phyloP scores from a whole-genome alignment of 352 stramenopile genomes.

The Pythium chondricola region DNA sequence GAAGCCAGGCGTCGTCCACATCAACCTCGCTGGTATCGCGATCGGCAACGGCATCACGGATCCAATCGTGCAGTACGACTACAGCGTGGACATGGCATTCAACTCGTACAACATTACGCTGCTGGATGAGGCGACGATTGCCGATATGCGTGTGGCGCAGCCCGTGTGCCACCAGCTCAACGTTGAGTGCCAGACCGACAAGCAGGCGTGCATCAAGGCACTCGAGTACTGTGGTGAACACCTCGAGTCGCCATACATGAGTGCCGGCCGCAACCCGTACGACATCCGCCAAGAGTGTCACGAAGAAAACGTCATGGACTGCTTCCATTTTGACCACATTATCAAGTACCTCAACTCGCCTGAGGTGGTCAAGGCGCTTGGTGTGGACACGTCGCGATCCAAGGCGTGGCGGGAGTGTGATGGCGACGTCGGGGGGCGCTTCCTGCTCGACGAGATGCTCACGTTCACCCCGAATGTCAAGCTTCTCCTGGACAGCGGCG shows the following conservation, averaged over 20 bases:
- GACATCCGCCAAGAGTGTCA: conserved; percentile 56
- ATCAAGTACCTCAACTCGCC: conserved; percentile 66
- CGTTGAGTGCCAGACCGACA: conserved; percentile 40
- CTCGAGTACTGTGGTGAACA: conserved; percentile 51
- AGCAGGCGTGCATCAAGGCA: conserved; percentile 31
- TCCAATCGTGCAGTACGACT: conserved; percentile 47
- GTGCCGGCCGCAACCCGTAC: conserved; percentile 60
- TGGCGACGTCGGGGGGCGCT: conserved; percentile 87
- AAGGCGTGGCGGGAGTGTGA: conserved; percentile 91
- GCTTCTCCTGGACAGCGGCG: conserved; percentile 51
- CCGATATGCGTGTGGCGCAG: conserved; percentile 43
- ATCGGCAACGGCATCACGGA: conserved; percentile 75
- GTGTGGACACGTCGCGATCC: conserved; percentile 37
- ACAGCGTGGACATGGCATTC: conserved; percentile 61
- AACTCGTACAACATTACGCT: too few species aligned
- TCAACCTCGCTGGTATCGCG: conserved; percentile 55
- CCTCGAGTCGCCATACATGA: conserved; percentile 42
- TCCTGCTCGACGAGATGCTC: conserved; percentile 91
- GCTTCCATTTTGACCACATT: conserved; percentile 66
- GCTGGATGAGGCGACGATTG: too few species aligned
- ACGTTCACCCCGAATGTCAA: conserved; percentile 63
- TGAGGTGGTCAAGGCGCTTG: conserved; percentile 24
- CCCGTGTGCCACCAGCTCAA: conserved; percentile 54
- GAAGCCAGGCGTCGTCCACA: conserved; percentile 18
- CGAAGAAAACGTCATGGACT: conserved; percentile 53